Conservation (phyloP, 306 rosid species). For the Styphnolobium japonicum region DNA sequence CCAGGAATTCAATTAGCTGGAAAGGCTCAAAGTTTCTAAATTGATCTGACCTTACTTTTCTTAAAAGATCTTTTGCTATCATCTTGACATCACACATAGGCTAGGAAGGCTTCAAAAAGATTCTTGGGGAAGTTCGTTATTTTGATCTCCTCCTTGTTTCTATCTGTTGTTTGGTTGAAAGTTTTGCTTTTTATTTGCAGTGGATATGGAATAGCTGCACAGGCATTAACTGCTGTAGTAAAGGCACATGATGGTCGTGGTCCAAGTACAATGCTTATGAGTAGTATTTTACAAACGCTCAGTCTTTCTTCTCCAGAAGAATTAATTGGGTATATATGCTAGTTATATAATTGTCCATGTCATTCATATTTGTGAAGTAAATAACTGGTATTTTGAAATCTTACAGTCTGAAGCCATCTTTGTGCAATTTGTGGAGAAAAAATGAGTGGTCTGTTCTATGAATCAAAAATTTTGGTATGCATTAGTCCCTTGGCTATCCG, state of each 20-base stretch:
- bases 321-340: constrained; percentile 71
- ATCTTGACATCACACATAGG: background rate
- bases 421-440: background rate
- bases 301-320: constrained; percentile 81
- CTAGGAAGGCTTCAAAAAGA: background rate
- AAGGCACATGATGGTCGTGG: constrained; percentile 94
- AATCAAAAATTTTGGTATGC: background rate
- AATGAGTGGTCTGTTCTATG: background rate
- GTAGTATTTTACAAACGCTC: constrained; percentile 55
- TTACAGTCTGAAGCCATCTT: background rate
- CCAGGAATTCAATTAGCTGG: background rate
- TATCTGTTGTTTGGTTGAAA: constrained; percentile 16
- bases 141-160: background rate
- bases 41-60: constrained; percentile 10
- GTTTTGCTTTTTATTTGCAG: constrained; percentile 51
- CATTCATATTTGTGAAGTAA: constrained; percentile 1
- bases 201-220: constrained; percentile 93
- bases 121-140: background rate
- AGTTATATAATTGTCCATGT: constrained; percentile 2
- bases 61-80: background rate
- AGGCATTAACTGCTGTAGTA: constrained; percentile 79
- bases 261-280: constrained; percentile 60
- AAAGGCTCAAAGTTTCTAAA: background rate
- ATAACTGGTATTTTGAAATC: constrained; percentile 5
- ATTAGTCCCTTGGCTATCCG: background rate